Base-by-base conservation (phyloP, 2,329 filamentous ascomycete genomes). In the Apiospora kogelbergensis region DNA sequence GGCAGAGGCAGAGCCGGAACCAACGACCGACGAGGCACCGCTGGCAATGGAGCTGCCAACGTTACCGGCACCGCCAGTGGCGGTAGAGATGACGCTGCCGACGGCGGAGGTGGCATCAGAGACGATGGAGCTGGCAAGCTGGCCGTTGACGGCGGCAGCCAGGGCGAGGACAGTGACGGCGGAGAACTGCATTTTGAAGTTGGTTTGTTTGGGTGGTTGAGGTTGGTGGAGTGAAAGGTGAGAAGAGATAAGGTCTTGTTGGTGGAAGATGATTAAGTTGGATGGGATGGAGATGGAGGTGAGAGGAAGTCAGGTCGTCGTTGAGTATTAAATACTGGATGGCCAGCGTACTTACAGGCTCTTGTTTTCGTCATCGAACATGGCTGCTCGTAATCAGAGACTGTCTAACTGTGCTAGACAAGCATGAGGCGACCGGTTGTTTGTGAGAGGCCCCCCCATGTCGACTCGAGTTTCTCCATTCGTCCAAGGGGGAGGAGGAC, bases 131-230 rank as follows among this genome's bases (percentile, higher is more conserved):
- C 42, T 66, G 44, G 30, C 65, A 9, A 53, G n/a, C 45, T 66
- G 65, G 33, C 44, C 65, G 65, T 66, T 53, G 42, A 30, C 45
- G 15, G 13, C 24, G 24, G 65, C 65, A 45, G 65, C 65, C 9
- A 48, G 24, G 22, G 44, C 17, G 44, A 66, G 44, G 13, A 48
- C 13, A 13, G 65, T 37, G 44, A 53, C 24, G 22, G 37, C 40
- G 30, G 33, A 37, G 65, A 53, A 66, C 65, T 66, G 65, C 65
- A 66, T 66, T n/a, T 37, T 66, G 65, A 37, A n/a, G 44, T 57
- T 60, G 26, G 30, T 60, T n/a, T n/a, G 53, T 37, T 42, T 42
- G 9, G 26, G 53, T 60, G 48, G 15, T 48, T 48, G 48, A 48
- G 9, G 46, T 48, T 48, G 63, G 37, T 40, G 63, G 13, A 13